These are phyloP conservation scores for Lathyrus tuberosus DNA, from an alignment of 306 rosid genomes.

Conservation along the genomic window DNA sequence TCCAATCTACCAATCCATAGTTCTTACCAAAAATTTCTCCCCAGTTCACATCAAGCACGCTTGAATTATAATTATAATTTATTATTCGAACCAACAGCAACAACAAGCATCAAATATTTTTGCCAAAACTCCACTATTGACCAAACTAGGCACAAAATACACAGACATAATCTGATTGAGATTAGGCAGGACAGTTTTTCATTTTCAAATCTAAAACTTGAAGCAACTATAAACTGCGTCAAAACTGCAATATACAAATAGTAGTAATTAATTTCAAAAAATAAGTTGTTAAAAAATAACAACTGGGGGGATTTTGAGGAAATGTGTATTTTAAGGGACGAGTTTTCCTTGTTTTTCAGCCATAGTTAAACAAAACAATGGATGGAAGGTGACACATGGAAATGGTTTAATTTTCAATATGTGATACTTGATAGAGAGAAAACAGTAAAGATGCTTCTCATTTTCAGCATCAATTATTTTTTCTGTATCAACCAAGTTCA, in stretches of 20 bases:
- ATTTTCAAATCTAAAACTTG: neutral
- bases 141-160: neutral
- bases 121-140: conserved; percentile 1
- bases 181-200: neutral
- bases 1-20: neutral
- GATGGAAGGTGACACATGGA: neutral
- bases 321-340: too few relatives aligned
- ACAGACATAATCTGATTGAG: neutral
- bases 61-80: neutral
- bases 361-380: neutral
- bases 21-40: conserved; percentile 1
- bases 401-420: neutral
- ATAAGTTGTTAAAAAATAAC: too few relatives aligned
- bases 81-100: neutral
- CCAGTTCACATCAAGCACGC: conserved; percentile 24
- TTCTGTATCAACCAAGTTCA: conserved; percentile 15
- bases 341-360: too few relatives aligned
- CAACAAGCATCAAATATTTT: conserved; percentile 3
- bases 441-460: neutral
- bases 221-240: neutral
- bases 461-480: neutral
- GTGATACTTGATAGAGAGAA: neutral
- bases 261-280: too few relatives aligned
- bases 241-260: neutral
- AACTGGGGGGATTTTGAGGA: too few relatives aligned